Evolutionary conservation across 345 rosid genomes (phyloP), one percentile per base, ranked within the genome.

Genomic region (Citrus hindsii): DNA sequence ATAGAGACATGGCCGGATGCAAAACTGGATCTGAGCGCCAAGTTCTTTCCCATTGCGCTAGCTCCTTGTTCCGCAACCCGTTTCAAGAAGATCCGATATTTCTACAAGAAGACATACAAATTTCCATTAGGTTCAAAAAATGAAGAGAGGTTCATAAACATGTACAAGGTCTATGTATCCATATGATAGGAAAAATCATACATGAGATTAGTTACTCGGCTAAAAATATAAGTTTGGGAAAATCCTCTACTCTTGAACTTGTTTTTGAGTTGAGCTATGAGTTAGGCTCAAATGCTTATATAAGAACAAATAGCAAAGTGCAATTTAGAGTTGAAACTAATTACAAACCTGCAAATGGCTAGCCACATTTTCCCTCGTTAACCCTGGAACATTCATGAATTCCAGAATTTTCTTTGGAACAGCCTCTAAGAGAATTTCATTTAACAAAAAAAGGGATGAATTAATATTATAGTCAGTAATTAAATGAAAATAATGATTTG

Each of bases 331-430:
- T 46, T 46, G 1, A 40, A 53, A 53, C 58, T 53, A 53, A 18
- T 46, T 46, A 32, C 80, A 56, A 84, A 93, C 97, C 94, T 93
- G 97, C 63, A 93, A 79, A 71, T 90, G 93, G 71, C 97, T 92
- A 9, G 97, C 97, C 3, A 93, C 82, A 79, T 93, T 88, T 78
- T 94, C 97, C 84, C 97, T 89, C 18, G 94, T 88, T 18, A 94
- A 80, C 61, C 91, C 89, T 0, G 93, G 85, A 27, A 91, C 87
- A 46, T 79, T 82, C 98, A 94, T 92, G 75, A 80, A 85, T 80
- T 87, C 92, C 25, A 92, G 88, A 74, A 94, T 92, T 76, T 75
- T 92, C 79, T 91, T 92, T 0, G 97, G 98, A 18, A 90, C 94
- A 64, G 95, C 95, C 83, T 85, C 98, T 94, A 87, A 72, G 72